Evolutionary conservation across 2,329 filamentous ascomycete genomes (phyloP).

Genomic region (Ascochyta pisi): DNA sequence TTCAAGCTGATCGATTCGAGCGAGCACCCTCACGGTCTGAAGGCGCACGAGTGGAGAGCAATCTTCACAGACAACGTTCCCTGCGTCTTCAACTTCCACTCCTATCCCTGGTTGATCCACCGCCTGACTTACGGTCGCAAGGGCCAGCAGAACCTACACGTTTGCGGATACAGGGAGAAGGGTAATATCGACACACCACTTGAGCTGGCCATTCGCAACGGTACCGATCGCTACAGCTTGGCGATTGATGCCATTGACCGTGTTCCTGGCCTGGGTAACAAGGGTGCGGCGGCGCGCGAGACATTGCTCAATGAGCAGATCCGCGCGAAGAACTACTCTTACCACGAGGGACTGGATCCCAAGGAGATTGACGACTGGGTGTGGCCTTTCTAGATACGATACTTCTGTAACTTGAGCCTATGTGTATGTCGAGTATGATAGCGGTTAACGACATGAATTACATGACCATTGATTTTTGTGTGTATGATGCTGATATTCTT

Average conservation of each 20-base stretch:
- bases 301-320: slow-evolving; percentile 70
- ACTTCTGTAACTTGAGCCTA: background rate
- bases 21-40: slow-evolving; percentile 76
- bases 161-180: slow-evolving; percentile 83
- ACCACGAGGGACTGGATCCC: slow-evolving; percentile 73
- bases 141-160: slow-evolving; percentile 71
- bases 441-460: slow-evolving; percentile 4
- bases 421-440: background rate
- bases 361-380: slow-evolving; percentile 69
- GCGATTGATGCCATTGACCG: slow-evolving; percentile 79
- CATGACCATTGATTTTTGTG: background rate
- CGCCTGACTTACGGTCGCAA: slow-evolving; percentile 77
- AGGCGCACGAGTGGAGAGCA: slow-evolving; percentile 64
- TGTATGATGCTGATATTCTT: background rate
- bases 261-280: slow-evolving; percentile 68
- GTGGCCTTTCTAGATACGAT: slow-evolving; percentile 60
- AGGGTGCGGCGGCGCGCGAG: slow-evolving; percentile 67
- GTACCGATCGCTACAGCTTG: slow-evolving; percentile 77
- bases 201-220: slow-evolving; percentile 78
- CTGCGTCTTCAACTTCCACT: slow-evolving; percentile 85
- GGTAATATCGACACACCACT: slow-evolving; percentile 84
- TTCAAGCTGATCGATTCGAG: slow-evolving; percentile 77
- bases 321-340: slow-evolving; percentile 68
- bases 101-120: slow-evolving; percentile 81
- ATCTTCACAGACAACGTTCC: slow-evolving; percentile 76